Evolutionary conservation across 2,329 filamentous ascomycete species (phyloP), one percentile per base, ranked within the genome.

Genomic region (Herpotrichia juniperi): DNA sequence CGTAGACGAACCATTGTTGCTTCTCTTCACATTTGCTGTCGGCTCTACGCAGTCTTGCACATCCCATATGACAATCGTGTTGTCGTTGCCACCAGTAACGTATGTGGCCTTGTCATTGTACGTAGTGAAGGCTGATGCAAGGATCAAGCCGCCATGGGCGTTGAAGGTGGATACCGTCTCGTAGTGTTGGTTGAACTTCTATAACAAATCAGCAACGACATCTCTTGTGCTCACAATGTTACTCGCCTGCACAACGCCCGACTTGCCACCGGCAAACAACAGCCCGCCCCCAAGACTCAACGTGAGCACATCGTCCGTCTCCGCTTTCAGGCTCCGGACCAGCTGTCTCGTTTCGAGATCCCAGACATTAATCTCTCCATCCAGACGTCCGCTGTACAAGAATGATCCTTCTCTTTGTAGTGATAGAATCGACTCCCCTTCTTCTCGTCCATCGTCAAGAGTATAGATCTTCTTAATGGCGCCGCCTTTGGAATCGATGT

Each of bases 331-430:
- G 16, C 91, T 92, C 51, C 94, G 84, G 39, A 99, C 82, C 43
- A 94, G 87, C 74, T 99, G 94, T 48, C 89, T 87, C 0, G 94
- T 97, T 69, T 97, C 93, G 12, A 99, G 81, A 69, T 99, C 96
- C 93, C 96, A 99, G 10, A 99, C 85, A 70, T 97, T 93, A 53
- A 99, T 86, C 45, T 96, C 84, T 19, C 94, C 96, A 32, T 90
- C 87, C 1, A 92, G 83, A 62, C 96, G 89, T 42, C 94, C 94
- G 53, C 90, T 91, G 69, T 97, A 99, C 4, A 99, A 81, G 59
- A 99, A 96, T 0, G 92, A 93, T 0, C 91, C 92, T 56, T 97
- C 93, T 2, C 96, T 83, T 4, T 90, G 88, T 46, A 99, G 81
- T 0, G 91, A 94, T 52, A 97, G 78, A 1, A 89, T 83, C 1